Evolutionary conservation across 495 filamentous ascomycete species (phyloP), one percentile per base, ranked within the genome.

Genomic region (Talaromyces ruber): DNA sequence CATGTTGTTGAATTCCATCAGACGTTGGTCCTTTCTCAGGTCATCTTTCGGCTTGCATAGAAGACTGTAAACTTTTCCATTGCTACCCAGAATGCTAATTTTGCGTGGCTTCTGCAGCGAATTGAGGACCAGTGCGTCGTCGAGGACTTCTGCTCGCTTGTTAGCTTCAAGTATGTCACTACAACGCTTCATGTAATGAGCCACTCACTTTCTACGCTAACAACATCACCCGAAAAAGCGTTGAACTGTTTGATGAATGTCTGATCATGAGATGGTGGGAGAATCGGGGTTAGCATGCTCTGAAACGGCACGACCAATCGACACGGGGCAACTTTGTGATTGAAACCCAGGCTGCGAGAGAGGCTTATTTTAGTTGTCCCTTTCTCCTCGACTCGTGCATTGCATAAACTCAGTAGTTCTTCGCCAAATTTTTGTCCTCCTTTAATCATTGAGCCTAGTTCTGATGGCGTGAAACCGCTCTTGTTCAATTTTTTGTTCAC

Each of bases 1-100:
- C 87, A 97, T 93, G 61, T 88, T 86, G 70, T 97, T 97, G 81
- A 98, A 99, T 70, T 98, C 95, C 95, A 99, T 98, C 22, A 98
- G 84, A 53, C 94, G 89, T 67, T 96, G 92, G 64, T 99, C 94
- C 66, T 96, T 98, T 6, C 94, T 88, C 5, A 99, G 81, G 72
- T 99, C 95, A 69, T 98, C 94, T 71, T 98, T 98, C 5, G 94
- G 94, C 67, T 99, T 99, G 78, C 95, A 94, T 53, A 99, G 81
- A 16, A 97, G 84, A 28, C 88, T 88, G 68, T 99, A 99, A 6
- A 82, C 79, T 57, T 87, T 86, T 12, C 94, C 94, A 73, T 99
- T 92, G 0, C 90, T 92, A 6, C 93, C 94, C 47, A 88, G 82
- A 29, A 94, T 90, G 29, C 86, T 91, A 64, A 99, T 87, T 68